Conservation (phyloP, 345 rosid species). For the Dipteronia sinensis region DNA sequence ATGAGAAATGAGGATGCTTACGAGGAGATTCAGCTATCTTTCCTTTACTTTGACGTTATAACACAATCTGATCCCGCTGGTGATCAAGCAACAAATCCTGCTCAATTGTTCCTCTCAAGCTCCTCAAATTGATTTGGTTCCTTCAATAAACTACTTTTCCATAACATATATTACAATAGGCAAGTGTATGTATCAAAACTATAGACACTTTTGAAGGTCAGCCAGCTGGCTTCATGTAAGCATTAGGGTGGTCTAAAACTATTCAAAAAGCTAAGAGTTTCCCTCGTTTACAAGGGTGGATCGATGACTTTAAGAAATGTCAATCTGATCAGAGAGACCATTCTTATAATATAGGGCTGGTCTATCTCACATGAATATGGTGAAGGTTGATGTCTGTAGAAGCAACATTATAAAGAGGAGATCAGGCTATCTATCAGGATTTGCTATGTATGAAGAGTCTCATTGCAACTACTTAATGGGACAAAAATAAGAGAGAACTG, state of each 20-base stretch:
- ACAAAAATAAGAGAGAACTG: too few species aligned
- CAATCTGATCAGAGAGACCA: background rate
- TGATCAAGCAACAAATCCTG: background rate
- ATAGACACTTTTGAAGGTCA: background rate
- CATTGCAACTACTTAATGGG: background rate
- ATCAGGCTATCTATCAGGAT: background rate
- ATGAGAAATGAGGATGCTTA: background rate
- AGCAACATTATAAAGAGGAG: background rate
- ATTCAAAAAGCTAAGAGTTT: background rate
- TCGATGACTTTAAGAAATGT: background rate
- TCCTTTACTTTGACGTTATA: background rate
- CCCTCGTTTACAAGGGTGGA: background rate
- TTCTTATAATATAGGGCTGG: background rate
- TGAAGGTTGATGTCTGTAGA: background rate
- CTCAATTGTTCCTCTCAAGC: background rate
- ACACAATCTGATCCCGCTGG: background rate
- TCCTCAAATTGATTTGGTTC: background rate
- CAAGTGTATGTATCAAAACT: background rate
- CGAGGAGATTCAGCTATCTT: background rate
- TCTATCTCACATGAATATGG: background rate
- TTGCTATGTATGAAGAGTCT: background rate
- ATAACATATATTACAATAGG: background rate
- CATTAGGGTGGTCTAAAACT: background rate
- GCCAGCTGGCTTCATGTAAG: background rate
- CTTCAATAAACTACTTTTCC: background rate